Base-by-base conservation (phyloP, 805 yeast genomes). In the Candida takata region DNA sequence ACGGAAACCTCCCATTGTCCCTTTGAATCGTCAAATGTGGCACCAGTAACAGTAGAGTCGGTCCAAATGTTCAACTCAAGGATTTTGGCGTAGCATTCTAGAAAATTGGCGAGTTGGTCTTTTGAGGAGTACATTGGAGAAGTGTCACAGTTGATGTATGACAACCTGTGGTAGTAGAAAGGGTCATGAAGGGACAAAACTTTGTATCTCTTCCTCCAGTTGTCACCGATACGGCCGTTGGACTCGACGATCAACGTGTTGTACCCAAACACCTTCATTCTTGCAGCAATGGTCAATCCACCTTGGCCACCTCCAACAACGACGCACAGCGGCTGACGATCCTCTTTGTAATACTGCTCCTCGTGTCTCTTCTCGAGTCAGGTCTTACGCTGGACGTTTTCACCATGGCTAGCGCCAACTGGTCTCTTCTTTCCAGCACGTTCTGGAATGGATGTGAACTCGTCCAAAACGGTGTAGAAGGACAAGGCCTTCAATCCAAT, bases 271-370 rank as follows among this genome's bases (percentile, higher is more conserved):
- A 54, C 49, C 39, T 63, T 63, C 47, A 67, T 50, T 35, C 69
- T 51, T 1, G 72, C 69, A 24, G 71, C 70, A 19, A 57, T 47
- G 23, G 62, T 61, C 20, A 67, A 48, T 4, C 72, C 72, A 41
- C 63, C 61, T 48, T 67, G 73, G 16, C 73, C 72, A 38, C 69
- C 73, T 28, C 73, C 72, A 31, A 67, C 65, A 41, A 67, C 52
- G 27, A 67, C 51, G 15, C 66, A 72, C n/a, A 58, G 33, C 5
- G 72, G 72, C 42, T 63, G 60, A 33, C 59, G 57, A 4, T 46
- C 46, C 4, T 48, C 59, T n/a, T 51, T 57, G 42, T 49, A 58
- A 12, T 47, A 43, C 35, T 51, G 51, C n/a, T 55, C 60, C 11
- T 46, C 49, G 8, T 34, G 40, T 41, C 68, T 53, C 30, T 41